Conservation (phyloP, 2,329 filamentous ascomycete species). For the Penicillium sp. region DNA sequence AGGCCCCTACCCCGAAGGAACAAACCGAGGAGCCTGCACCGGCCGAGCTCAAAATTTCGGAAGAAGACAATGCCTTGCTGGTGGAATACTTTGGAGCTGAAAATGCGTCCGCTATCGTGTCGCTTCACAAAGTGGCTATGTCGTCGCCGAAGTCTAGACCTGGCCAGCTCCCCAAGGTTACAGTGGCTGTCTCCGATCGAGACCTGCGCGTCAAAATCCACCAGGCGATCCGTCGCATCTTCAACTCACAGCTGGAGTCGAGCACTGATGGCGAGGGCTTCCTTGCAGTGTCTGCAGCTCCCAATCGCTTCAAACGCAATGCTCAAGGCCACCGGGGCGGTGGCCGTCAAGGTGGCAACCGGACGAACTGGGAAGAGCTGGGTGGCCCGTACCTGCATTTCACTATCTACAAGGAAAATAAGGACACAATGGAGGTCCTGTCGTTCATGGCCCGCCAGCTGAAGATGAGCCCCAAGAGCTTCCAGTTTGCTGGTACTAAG, state of each 20-base stretch:
- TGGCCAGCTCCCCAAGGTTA: slow-evolving; percentile 51
- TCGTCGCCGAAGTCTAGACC: slow-evolving; percentile 53
- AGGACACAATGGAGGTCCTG: slow-evolving; percentile 89
- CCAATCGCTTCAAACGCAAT: slow-evolving; percentile 32
- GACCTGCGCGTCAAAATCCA: slow-evolving; percentile 60
- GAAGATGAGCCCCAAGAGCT: slow-evolving; percentile 62
- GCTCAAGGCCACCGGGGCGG: slow-evolving; percentile 26
- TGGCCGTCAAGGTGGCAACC: slow-evolving; percentile 31
- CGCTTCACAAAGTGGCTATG: slow-evolving; percentile 53
- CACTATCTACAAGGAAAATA: slow-evolving; percentile 92
- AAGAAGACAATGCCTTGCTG: slow-evolving; percentile 45
- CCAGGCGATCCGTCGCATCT: slow-evolving; percentile 67
- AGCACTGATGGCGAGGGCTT: slow-evolving; percentile 66
- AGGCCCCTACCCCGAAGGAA: slow-evolving; percentile 12
- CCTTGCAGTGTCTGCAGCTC: slow-evolving; percentile 52
- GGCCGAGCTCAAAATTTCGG: slow-evolving; percentile 33
- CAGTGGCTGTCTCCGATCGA: slow-evolving; percentile 55
- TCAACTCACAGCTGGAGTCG: slow-evolving; percentile 72
- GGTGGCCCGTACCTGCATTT: slow-evolving; percentile 84
- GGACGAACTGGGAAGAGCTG: slow-evolving; percentile 58
- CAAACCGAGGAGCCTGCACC: slow-evolving; percentile 12
- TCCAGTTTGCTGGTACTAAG: slow-evolving; percentile 84
- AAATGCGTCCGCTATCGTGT: slow-evolving; percentile 48
- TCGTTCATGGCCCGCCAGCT: slow-evolving; percentile 69
- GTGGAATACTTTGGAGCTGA: slow-evolving; percentile 49